Base-by-base conservation (phyloP, 2,329 filamentous ascomycete genomes). In the Grosmannia serpens region DNA sequence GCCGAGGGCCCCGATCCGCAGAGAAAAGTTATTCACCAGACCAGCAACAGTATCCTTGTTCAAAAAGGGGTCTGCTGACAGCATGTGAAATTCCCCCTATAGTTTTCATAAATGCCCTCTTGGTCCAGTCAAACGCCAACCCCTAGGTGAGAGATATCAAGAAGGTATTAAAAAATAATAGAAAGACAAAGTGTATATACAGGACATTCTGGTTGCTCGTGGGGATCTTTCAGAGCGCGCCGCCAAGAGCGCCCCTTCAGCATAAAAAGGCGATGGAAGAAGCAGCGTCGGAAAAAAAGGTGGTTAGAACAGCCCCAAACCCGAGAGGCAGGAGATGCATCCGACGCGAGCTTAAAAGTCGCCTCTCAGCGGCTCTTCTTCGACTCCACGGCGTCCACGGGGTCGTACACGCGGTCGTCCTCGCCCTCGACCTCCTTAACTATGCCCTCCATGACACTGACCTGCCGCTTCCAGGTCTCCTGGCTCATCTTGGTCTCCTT, bases 401-500 rank as follows among this genome's bases (percentile, higher is more conserved):
- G 60, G 22, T 70, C 68, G 64, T 82, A 82, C 8, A 70, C 73
- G 50, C 79, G 75, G 63, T 79, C 78, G 60, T 82, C 79, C n/a
- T 64, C 63, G 53, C 78, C 79, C 67, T 82, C 79, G 49, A 96
- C 88, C 67, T 89, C 81, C 70, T 85, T 80, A 59, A 91, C 83
- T 63, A 91, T 84, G 66, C 76, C 76, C 72, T 94, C 89, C 77
- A 90, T 89, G 70, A 87, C 86, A 69, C 81, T 78, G 61, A 79
- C 78, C 75, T 96, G 91, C 68, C 83, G 81, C 68, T 86, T 80
- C 89, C 90, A 95, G 70, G 90, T 86, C 61, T 78, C 79, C 67
- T 88, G 75, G 63, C 82, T 87, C 87, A 94, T 91, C 79, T 95
- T 96, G 66, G 83, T 84, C 70, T 94, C 87, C 70, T 86, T 86